These are phyloP conservation scores for Tolypocladium ovalisporum DNA, from an alignment of 2,329 filamentous ascomycete species.

Conservation along the genomic window DNA sequence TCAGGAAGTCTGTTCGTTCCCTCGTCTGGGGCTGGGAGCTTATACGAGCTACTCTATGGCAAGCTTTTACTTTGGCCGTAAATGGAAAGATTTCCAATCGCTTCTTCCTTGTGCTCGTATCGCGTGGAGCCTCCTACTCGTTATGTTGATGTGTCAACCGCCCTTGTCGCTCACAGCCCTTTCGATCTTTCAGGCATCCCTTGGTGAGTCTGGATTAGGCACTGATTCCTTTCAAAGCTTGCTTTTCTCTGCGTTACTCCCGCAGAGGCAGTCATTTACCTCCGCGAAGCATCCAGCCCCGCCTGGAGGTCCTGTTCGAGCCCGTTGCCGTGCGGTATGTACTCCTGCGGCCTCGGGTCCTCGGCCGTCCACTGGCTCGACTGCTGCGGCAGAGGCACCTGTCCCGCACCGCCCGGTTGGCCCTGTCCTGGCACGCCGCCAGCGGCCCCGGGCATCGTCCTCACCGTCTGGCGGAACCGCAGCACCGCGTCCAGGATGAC, in stretches of 20 bases:
- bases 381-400: slow-evolving; percentile 42
- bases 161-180: not conserved
- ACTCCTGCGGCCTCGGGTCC: slow-evolving; percentile 51
- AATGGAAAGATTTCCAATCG: not conserved
- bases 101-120: not conserved
- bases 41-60: not conserved
- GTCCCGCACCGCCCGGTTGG: slow-evolving; percentile 25
- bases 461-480: slow-evolving; percentile 61
- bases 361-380: slow-evolving; percentile 45
- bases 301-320: slow-evolving; percentile 50
- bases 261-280: slow-evolving; percentile 4
- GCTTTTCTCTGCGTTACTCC: too few relatives aligned
- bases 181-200: not conserved
- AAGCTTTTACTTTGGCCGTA: not conserved
- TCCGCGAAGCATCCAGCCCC: slow-evolving; percentile 22
- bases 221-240: not conserved
- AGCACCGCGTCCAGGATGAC: slow-evolving; percentile 96
- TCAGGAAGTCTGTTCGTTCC: too few relatives aligned
- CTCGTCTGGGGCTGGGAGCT: not conserved
- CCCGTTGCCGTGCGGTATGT: slow-evolving; percentile 33
- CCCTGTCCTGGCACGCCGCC: slow-evolving; percentile 20
- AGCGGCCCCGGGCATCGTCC: slow-evolving; percentile 33
- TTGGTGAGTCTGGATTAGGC: not conserved
- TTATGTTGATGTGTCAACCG: not conserved
- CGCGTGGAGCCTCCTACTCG: not conserved